These are phyloP conservation scores for Saussurea involucrata DNA, from an alignment of 129 eudicot species.

Conservation along the genomic window DNA sequence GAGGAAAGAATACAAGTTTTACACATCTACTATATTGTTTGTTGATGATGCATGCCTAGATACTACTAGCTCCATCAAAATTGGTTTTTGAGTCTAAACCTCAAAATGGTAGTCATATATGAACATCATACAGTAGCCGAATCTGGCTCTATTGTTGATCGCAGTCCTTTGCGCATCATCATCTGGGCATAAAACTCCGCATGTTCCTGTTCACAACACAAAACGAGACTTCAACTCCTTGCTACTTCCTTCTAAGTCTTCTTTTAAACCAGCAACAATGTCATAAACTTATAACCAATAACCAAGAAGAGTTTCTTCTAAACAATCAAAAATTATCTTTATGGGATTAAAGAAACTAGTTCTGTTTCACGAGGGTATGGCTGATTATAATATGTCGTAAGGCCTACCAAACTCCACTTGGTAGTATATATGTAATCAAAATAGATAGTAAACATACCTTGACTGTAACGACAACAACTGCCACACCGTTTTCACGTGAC, in stretches of 20 bases:
- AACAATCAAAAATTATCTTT: neutral
- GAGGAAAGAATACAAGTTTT: conserved; percentile 17
- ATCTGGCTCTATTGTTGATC: conserved; percentile 56
- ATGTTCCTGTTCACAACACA: conserved; percentile 44
- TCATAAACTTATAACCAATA: neutral
- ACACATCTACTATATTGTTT: conserved; percentile 14
- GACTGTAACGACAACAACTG: conserved; percentile 49
- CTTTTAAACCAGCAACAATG: neutral
- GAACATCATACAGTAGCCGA: conserved; percentile 36
- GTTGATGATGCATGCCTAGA: neutral
- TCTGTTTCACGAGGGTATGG: neutral
- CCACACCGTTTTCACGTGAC: conserved; percentile 43
- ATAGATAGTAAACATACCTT: conserved; percentile 28
- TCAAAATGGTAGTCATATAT: conserved; percentile 8
- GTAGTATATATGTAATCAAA: neutral
- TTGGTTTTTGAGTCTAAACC: conserved; percentile 26
- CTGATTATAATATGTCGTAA: neutral
- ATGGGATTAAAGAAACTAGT: neutral
- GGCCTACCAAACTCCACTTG: neutral
- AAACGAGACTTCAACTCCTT: neutral
- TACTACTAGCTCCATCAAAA: conserved; percentile 32
- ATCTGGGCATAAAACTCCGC: conserved; percentile 62
- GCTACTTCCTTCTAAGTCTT: neutral
- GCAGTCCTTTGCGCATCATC: conserved; percentile 44
- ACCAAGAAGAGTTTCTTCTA: neutral